Base-by-base conservation (phyloP, 2,329 filamentous ascomycete species). In the Sordariomycetes sp. region DNA sequence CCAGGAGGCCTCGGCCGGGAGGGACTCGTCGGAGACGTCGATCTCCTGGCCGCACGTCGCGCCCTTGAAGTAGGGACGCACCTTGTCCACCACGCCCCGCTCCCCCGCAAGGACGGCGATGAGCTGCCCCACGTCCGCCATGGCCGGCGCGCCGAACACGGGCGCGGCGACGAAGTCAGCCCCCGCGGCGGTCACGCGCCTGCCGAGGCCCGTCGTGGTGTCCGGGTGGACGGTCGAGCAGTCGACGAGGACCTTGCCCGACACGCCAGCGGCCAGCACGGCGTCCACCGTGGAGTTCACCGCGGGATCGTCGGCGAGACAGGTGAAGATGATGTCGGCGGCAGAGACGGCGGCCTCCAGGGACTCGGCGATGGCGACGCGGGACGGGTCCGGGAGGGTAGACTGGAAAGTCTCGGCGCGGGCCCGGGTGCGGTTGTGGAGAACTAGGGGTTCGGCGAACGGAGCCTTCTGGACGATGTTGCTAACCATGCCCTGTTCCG, bases 171-270 rank as follows among this genome's bases (percentile, higher is more conserved):
- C 82, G 66, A 96, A 95, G 46, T 85, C 77, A 2, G 81, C 90
- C 6, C 88, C 88, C 25, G 78, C 77, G 1, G 69, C 76, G 14
- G 75, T 74, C 60, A 87, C 74, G 28, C 71, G 75, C 63, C 82
- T 76, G 28, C 85, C 85, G 3, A 90, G 71, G 28, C 76, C 77
- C 61, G 89, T 81, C 1, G 88, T 89, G 3, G 88, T 90, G 58
- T 92, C 87, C 0, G 92, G 91, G 70, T 94, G 88, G 40, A 96
- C 82, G 28, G 91, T 96, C 3, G 89, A 94, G 77, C 88, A 92
- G 68, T 96, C 91, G 35, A 96, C 80, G 63, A 96, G 86, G 18
- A 94, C 75, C 74, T 96, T 96, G 61, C 83, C 85, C 32, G 77
- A 77, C 20, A 89, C 72, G 59, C 83, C 74, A 32, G 53, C 59